A percentile compares a stretch with the other conserved stretches of the same genome.
Evolutionary conservation across 805 yeast genomes (phyloP).

Genomic region (Jamesozyma hellenica): DNA sequence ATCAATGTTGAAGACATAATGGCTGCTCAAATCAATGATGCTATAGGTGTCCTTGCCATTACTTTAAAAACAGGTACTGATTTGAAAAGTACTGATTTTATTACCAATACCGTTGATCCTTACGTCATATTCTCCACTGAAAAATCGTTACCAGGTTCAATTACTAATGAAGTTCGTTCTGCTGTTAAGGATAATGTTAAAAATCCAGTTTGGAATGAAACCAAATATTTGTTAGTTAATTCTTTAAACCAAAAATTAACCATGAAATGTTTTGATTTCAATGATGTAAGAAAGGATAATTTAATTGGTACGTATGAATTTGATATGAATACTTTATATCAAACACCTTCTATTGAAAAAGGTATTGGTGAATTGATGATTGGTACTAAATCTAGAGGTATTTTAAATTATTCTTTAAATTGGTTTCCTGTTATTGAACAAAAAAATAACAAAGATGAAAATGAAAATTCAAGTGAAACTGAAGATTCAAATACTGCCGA

Average conservation of each 20-base stretch:
- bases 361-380: slow-evolving; percentile 26
- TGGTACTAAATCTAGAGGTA: slow-evolving; percentile 45
- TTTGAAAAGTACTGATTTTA: slow-evolving; percentile 33
- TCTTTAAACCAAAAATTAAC: slow-evolving; percentile 46
- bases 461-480: slow-evolving; percentile 9
- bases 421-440: slow-evolving; percentile 30
- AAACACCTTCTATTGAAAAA: slow-evolving; percentile 31
- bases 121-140: slow-evolving; percentile 41
- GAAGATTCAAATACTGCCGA: slow-evolving; percentile 21
- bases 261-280: slow-evolving; percentile 46
- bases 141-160: slow-evolving; percentile 36
- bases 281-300: slow-evolving; percentile 46
- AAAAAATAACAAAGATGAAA: slow-evolving; percentile 9
- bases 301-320: slow-evolving; percentile 42
- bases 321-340: slow-evolving; percentile 51
- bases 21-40: slow-evolving; percentile 54
- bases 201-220: slow-evolving; percentile 59
- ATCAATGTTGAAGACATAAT: slow-evolving; percentile 64
- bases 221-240: slow-evolving; percentile 49
- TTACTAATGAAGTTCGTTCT: slow-evolving; percentile 34
- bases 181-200: slow-evolving; percentile 46
- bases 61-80: slow-evolving; percentile 46
- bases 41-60: slow-evolving; percentile 60
- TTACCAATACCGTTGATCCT: slow-evolving; percentile 45
- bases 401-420: slow-evolving; percentile 44